Percentiles rank a stretch among this genome's conserved stretches.
Conservation (phyloP, 352 stramenopile genomes). For the Globisporangium nodosum region DNA sequence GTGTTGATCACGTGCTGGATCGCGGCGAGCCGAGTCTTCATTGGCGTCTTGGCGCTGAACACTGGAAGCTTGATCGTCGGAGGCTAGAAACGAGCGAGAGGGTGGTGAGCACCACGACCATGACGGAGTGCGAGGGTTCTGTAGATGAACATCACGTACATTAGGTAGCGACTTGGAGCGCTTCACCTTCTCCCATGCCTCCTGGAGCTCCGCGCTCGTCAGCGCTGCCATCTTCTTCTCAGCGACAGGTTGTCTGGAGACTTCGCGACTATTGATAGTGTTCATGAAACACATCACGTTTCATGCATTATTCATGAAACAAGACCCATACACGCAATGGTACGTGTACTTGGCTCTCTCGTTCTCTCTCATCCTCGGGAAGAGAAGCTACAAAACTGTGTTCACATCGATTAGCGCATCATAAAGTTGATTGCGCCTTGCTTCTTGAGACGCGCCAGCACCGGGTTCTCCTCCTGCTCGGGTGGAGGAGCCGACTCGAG, state of each 20-base stretch:
- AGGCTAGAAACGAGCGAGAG: conserved; percentile 20
- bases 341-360: not conserved
- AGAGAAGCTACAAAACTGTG: not conserved
- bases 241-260: too few species aligned
- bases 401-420: conserved; percentile 35
- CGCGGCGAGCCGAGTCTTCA: conserved; percentile 45
- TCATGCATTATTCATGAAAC: too few species aligned
- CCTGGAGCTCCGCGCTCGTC: conserved; percentile 57
- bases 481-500: conserved; percentile 23
- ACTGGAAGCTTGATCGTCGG: conserved; percentile 54
- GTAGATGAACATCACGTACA: conserved; percentile 17
- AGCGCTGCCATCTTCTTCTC: conserved; percentile 38
- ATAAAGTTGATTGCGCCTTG: conserved; percentile 85
- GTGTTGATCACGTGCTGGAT: conserved; percentile 68
- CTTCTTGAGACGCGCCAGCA: conserved; percentile 71
- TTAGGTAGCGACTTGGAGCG: conserved; percentile 41
- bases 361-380: too few species aligned
- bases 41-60: conserved; percentile 46
- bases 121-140: not conserved
- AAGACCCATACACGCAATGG: too few species aligned
- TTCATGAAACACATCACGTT: too few species aligned
- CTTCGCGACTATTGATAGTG: too few species aligned
- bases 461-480: conserved; percentile 56
- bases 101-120: not conserved
- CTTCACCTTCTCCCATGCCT: conserved; percentile 67